A percentile compares a stretch with the other conserved stretches of the same genome.
phyloP scores from a whole-genome alignment of 2,329 filamentous ascomycete species.

The Ophiostoma novo-ulmi region DNA sequence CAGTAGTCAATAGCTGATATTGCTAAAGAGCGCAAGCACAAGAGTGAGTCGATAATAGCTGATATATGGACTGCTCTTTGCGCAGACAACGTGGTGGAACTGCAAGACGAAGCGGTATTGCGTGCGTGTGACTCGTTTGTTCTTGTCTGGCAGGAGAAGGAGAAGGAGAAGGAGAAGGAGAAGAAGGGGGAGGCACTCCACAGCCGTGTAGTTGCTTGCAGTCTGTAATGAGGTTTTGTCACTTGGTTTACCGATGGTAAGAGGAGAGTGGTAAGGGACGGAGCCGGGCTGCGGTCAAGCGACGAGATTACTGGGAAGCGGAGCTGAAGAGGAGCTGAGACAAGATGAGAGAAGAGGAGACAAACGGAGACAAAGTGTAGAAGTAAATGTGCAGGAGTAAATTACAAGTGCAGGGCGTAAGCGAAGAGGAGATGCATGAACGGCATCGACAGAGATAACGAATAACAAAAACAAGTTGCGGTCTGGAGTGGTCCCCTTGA shows the following conservation, averaged over 20 bases:
- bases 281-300: conserved; percentile 1
- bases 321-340: background rate
- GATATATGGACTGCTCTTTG: background rate
- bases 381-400: background rate
- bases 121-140: conserved; percentile 10
- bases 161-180: background rate
- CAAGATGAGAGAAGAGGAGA: background rate
- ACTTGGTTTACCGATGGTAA: background rate
- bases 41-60: background rate
- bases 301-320: background rate
- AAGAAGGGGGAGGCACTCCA: background rate
- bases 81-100: background rate
- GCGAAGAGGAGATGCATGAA: background rate
- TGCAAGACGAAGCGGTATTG: background rate
- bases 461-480: background rate
- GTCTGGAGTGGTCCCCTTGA: background rate
- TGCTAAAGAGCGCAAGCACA: background rate
- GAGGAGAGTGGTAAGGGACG: background rate
- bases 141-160: background rate
- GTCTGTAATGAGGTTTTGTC: background rate
- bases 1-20: background rate
- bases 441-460: background rate
- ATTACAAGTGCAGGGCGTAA: background rate
- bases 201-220: conserved; percentile 2
- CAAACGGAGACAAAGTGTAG: background rate